Evolutionary conservation across 371 early-diverging fungal species (phyloP), one percentile per base, ranked within the genome.

Genomic region (Mucor irregularis): DNA sequence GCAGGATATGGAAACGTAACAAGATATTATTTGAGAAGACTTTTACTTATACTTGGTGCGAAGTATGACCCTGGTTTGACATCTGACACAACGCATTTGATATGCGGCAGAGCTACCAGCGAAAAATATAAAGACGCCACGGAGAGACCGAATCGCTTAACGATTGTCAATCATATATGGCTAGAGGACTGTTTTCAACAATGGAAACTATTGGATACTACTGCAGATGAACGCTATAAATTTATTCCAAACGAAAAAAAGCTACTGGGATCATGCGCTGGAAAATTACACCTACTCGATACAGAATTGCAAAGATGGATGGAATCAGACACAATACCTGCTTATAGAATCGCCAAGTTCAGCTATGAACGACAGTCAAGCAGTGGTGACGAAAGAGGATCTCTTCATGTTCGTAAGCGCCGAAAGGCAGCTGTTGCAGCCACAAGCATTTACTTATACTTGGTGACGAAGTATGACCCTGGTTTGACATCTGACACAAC

Each of bases 111-210:
- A 14, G 43, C 38, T 31, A 24, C 0, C 55, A 54, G 31, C 45
- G 47, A 78, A 25, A 95, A 95, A 66, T 90, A 83, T 57, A 53
- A 52, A 31, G 68, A 66, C 38, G 88, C 89, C 0, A 40, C 69
- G 9, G 71, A 82, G 28, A 87, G 86, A 81, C 43, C 49, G 0
- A 81, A 86, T 53, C n/a, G n/a, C n/a, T 64, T 90, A 4, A 64
- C 78, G 14, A 67, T 89, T 2, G 85, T 93, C n/a, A 94, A 94
- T 65, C 95, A 95, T 68, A 46, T 92, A 8, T 95, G 95, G 95
- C 64, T 95, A 0, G 94, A 95, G 68, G 90, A 90, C 25, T 82
- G 86, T 50, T 88, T 71, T 60, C 77, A 78, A 38, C 56, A 68
- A 17, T 89, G 88, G 88, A 53, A 63, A 30, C 52, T 71, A 25